These are phyloP conservation scores for Chaetomium tenue DNA, from an alignment of 495 filamentous ascomycete species.

Conservation along the genomic window DNA sequence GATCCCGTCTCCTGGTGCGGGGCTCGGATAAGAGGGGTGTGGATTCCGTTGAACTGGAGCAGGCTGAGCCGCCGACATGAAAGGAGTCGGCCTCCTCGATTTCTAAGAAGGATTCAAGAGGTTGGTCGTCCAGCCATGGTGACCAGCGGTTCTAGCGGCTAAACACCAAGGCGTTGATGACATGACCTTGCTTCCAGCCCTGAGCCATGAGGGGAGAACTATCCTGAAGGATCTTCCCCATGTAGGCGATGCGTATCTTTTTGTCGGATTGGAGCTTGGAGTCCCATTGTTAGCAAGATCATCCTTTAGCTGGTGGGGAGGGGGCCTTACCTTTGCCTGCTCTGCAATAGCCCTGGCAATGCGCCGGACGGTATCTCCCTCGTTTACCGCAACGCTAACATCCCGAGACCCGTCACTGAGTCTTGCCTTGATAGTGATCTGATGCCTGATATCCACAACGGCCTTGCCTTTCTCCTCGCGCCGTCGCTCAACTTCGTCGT, in stretches of 20 bases:
- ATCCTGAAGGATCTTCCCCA: slow-evolving; percentile 76
- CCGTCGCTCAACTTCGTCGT: slow-evolving; percentile 55
- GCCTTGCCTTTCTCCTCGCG: slow-evolving; percentile 66
- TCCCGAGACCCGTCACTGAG: slow-evolving; percentile 72
- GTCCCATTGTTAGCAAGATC: slow-evolving; percentile 21
- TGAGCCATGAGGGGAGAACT: slow-evolving; percentile 59
- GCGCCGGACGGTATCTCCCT: slow-evolving; percentile 60
- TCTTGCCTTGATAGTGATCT: slow-evolving; percentile 61
- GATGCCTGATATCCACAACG: slow-evolving; percentile 47
- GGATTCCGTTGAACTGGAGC: not conserved
- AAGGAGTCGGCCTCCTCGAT: not conserved
- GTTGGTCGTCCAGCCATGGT: slow-evolving; percentile 10
- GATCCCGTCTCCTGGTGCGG: not conserved
- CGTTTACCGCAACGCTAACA: slow-evolving; percentile 57
- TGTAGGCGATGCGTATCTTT: slow-evolving; percentile 68
- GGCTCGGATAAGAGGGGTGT: not conserved
- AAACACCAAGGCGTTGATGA: slow-evolving; percentile 79
- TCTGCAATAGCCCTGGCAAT: slow-evolving; percentile 63
- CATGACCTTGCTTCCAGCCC: slow-evolving; percentile 72
- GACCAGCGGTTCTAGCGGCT: slow-evolving; percentile 38
- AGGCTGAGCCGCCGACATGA: not conserved
- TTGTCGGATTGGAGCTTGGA: slow-evolving; percentile 50
- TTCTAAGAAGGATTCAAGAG: not conserved
- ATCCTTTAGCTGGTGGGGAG: not conserved
- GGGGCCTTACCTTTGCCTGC: slow-evolving; percentile 57